Evolutionary conservation across 2,329 filamentous ascomycete genomes (phyloP).

Genomic region (Beauveria rudraprayagi): DNA sequence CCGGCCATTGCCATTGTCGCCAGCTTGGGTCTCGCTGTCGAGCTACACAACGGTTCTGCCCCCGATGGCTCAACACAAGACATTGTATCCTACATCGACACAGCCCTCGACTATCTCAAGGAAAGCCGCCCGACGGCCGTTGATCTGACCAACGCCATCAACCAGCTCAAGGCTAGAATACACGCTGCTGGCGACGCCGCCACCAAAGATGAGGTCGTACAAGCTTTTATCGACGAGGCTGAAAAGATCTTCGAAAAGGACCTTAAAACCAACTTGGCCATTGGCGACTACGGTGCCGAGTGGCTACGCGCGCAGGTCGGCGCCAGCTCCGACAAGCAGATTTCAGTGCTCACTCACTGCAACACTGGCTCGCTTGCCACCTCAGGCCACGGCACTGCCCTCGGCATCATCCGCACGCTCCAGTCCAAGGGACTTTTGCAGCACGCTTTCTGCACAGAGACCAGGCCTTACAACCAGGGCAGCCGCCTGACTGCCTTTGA

Average conservation of each 20-base stretch:
- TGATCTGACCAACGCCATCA: conserved; percentile 83
- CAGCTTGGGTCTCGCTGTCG: conserved; percentile 77
- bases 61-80: conserved; percentile 41
- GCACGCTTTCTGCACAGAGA: conserved; percentile 94
- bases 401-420: conserved; percentile 86
- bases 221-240: conserved; percentile 68
- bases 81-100: conserved; percentile 62
- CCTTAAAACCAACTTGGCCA: conserved; percentile 76
- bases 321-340: conserved; percentile 35
- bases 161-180: conserved; percentile 63
- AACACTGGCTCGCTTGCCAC: conserved; percentile 96
- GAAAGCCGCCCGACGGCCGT: conserved; percentile 90
- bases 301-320: conserved; percentile 64
- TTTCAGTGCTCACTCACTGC: conserved; percentile 93
- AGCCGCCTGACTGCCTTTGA: conserved; percentile 93
- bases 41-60: conserved; percentile 52
- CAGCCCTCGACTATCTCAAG: conserved; percentile 77
- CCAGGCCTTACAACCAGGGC: conserved; percentile 94
- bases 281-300: conserved; percentile 72
- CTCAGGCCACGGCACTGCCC: conserved; percentile 91
- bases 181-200: conserved; percentile 36
- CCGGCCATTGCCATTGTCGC: conserved; percentile 98
- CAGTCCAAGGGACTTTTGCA: conserved; percentile 56
- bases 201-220: conserved; percentile 46
- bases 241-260: conserved; percentile 85